phyloP scores from a whole-genome alignment of 2,329 filamentous ascomycete genomes.

The Endocalyx cinctus region DNA sequence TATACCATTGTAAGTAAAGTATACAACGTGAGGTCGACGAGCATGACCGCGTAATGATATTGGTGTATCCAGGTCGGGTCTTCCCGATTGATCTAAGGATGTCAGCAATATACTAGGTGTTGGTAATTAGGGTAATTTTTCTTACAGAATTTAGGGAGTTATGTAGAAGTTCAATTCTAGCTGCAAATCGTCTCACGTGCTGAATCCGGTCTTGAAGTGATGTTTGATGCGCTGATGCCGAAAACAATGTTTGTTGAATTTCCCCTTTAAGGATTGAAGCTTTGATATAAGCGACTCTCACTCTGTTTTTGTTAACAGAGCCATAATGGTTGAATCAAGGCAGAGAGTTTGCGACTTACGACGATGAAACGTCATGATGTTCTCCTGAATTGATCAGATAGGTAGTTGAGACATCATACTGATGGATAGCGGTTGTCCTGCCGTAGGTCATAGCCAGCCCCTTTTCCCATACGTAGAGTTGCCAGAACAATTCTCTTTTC shows the following conservation, averaged over 20 bases:
- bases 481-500: slow-evolving; percentile 21
- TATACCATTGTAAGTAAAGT: slow-evolving; percentile 11
- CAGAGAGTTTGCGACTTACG: slow-evolving; percentile 5
- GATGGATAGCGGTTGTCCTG: slow-evolving; percentile 21
- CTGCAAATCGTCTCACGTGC: slow-evolving; percentile 14
- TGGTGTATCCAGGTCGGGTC: slow-evolving; percentile 8
- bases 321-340: too few species aligned
- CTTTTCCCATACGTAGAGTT: slow-evolving; percentile 24
- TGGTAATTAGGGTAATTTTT: neutral
- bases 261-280: slow-evolving; percentile 19
- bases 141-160: slow-evolving; percentile 14
- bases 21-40: slow-evolving; percentile 10
- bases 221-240: slow-evolving; percentile 16
- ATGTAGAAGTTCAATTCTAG: slow-evolving; percentile 11
- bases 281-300: slow-evolving; percentile 17
- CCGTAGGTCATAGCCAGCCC: slow-evolving; percentile 24
- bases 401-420: slow-evolving; percentile 21
- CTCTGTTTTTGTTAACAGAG: slow-evolving; percentile 9
- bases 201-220: slow-evolving; percentile 15
- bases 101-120: slow-evolving; percentile 1
- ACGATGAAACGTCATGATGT: too few species aligned
- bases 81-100: slow-evolving; percentile 4
- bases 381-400: slow-evolving; percentile 1
- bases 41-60: slow-evolving; percentile 3
- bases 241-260: slow-evolving; percentile 21